Evolutionary conservation across 768 basidiomycete genomes (phyloP).

Genomic region (Termitomyces sp.): DNA sequence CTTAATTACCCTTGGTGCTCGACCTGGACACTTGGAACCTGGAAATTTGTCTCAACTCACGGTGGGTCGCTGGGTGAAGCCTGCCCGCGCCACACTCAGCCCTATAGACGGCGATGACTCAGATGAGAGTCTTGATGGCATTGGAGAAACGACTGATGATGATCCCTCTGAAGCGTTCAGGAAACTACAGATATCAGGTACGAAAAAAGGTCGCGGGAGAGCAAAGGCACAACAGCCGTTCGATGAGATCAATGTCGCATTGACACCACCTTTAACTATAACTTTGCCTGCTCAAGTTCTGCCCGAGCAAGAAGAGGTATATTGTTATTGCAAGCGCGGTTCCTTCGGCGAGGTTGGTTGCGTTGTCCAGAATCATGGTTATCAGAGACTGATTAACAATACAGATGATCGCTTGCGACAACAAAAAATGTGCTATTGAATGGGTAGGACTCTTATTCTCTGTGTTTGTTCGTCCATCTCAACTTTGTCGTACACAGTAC

Average conservation of each 20-base stretch:
- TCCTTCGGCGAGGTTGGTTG: constrained; percentile 72
- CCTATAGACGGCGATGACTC: constrained; percentile 29
- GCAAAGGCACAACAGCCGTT: constrained; percentile 14
- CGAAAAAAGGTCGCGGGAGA: constrained; percentile 17
- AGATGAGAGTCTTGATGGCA: not conserved
- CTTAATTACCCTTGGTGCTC: constrained; percentile 30
- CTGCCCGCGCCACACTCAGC: constrained; percentile 35
- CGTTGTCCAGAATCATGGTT: constrained; percentile 2
- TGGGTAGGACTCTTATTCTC: constrained; percentile 59
- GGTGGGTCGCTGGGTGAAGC: constrained; percentile 47
- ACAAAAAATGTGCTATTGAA: constrained; percentile 62
- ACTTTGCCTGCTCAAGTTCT: constrained; percentile 26
- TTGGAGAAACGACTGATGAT: not conserved
- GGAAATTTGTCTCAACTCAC: constrained; percentile 59
- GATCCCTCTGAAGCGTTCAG: constrained; percentile 1
- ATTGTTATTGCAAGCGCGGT: constrained; percentile 78
- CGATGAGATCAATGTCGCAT: constrained; percentile 4
- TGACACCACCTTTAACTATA: constrained; percentile 26
- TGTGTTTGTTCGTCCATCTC: not conserved
- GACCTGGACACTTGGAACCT: constrained; percentile 30
- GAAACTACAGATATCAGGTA: constrained; percentile 1
- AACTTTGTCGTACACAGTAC: constrained; percentile 39
- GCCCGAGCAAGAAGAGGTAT: constrained; percentile 37
- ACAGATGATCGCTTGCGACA: constrained; percentile 88
- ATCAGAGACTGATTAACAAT: constrained; percentile 2